Conservation (phyloP, 208 protist species). For the Leishmania arabica region DNA sequence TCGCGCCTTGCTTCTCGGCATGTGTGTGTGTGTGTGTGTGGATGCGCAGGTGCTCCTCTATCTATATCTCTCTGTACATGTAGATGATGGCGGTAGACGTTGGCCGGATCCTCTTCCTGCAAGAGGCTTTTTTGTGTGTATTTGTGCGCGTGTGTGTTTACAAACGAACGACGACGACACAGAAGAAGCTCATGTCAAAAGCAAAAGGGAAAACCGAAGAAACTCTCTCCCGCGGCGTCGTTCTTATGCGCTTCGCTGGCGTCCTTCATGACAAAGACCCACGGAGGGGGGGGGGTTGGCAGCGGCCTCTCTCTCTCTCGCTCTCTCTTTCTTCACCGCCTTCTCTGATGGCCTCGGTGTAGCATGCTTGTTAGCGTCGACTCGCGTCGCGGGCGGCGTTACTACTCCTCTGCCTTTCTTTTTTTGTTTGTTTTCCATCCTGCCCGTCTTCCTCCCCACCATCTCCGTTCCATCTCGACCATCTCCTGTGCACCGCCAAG, state of each 20-base stretch:
- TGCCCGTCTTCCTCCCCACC: not conserved
- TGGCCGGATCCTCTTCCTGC: not conserved
- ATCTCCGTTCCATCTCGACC: not conserved
- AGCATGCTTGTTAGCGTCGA: not conserved
- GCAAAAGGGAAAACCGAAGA: not conserved
- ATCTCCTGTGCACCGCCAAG: not conserved
- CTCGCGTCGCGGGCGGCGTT: not conserved
- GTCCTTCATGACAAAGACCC: not conserved
- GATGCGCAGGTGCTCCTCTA: not conserved
- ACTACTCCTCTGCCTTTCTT: conserved; percentile 4
- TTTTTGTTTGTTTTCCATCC: not conserved
- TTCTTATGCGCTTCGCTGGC: not conserved
- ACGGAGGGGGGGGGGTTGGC: not conserved
- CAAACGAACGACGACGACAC: no score
- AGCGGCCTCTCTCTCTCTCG: not conserved
- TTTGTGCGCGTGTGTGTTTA: no score
- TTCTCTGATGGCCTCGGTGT: not conserved
- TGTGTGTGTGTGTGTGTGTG: not conserved
- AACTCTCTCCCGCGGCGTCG: not conserved
- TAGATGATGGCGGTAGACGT: not conserved
- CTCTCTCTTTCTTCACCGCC: not conserved
- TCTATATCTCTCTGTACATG: not conserved
- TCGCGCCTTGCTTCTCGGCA: not conserved
- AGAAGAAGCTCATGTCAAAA: not conserved
- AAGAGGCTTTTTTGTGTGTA: not conserved